Evolutionary conservation across 352 stramenopile genomes (phyloP).

Genomic region (Phytopythium helicoides): DNA sequence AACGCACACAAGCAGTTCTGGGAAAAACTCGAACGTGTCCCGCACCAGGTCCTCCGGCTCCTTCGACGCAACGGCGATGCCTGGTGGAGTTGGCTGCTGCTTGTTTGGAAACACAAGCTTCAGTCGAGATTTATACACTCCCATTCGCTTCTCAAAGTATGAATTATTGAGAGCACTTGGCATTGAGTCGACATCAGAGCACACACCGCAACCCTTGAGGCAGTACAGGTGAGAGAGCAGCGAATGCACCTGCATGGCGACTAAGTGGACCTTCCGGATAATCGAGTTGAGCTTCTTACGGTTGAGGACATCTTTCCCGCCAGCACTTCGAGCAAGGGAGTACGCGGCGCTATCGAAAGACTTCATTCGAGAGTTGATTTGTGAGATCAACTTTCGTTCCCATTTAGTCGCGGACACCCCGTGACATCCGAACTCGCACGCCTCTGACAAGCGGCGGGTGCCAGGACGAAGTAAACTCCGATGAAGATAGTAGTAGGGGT

Average conservation of each 20-base stretch:
- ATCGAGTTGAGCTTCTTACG: constrained; percentile 85
- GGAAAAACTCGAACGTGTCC: constrained; percentile 70
- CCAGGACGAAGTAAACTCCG: constrained; percentile 8
- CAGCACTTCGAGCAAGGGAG: constrained; percentile 55
- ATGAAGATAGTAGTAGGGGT: constrained; percentile 75
- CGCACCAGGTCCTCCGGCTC: constrained; percentile 49
- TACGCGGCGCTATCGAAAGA: constrained; percentile 75
- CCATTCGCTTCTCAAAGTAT: constrained; percentile 74
- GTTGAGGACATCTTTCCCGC: constrained; percentile 56
- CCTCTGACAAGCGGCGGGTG: constrained; percentile 5
- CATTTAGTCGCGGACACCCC: constrained; percentile 50
- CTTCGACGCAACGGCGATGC: constrained; percentile 3
- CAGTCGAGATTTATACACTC: constrained; percentile 64
- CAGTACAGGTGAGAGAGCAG: constrained; percentile 72
- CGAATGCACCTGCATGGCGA: constrained; percentile 73
- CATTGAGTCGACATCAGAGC: constrained; percentile 57
- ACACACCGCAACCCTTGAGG: constrained; percentile 40
- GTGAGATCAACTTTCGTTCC: constrained; percentile 68
- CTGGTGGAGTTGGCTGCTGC: constrained; percentile 6
- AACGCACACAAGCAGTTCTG: constrained; percentile 60
- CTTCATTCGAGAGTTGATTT: constrained; percentile 81
- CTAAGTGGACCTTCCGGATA: constrained; percentile 74
- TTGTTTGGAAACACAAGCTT: constrained; percentile 61
- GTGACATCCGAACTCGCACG: constrained; percentile 58
- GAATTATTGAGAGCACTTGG: constrained; percentile 64